A percentile compares a stretch with the other conserved stretches of the same genome.
Conservation (phyloP, 73 alveolate genomes). For the Paramecium sonneborni region DNA sequence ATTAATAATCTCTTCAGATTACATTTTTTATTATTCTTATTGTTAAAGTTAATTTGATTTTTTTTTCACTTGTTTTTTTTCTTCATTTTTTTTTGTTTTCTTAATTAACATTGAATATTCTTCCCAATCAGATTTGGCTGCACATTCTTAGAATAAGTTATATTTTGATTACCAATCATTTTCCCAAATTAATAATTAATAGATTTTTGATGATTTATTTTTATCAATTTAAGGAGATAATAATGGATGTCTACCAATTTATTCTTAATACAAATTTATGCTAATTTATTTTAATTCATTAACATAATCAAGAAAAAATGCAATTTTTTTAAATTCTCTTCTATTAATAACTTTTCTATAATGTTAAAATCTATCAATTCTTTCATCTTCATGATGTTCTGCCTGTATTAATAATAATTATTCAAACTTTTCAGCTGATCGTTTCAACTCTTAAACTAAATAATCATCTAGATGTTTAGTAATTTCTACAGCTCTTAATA, state of each 20-base stretch:
- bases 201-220: background rate
- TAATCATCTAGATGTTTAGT: background rate
- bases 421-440: background rate
- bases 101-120: background rate
- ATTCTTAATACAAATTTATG: background rate
- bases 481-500: slow-evolving; percentile 22
- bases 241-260: background rate
- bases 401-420: background rate
- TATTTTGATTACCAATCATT: background rate
- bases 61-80: background rate
- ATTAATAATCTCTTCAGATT: background rate
- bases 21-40: background rate
- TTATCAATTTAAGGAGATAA: background rate
- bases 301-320: slow-evolving; percentile 3
- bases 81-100: background rate
- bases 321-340: background rate
- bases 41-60: background rate
- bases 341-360: background rate
- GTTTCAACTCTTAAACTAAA: background rate
- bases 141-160: background rate
- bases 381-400: background rate
- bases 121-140: background rate
- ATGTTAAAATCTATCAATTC: background rate
- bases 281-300: background rate
- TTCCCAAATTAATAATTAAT: background rate